phyloP scores from a whole-genome alignment of 306 rosid species.

The Vigna angularis region DNA sequence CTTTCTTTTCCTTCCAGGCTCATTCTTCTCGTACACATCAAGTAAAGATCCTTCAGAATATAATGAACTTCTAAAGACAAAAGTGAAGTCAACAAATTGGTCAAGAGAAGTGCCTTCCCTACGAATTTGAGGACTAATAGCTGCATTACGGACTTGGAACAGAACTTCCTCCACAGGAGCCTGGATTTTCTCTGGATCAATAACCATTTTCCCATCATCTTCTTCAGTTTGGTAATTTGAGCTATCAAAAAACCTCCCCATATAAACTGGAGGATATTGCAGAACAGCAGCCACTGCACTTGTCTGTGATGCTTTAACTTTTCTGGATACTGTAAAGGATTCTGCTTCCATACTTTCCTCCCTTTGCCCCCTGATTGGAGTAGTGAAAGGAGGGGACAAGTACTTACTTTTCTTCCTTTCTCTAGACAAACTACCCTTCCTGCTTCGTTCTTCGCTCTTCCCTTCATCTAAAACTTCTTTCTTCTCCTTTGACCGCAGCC shows the following conservation, averaged over 20 bases:
- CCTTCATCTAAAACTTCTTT: constrained; percentile 40
- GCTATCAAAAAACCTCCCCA: constrained; percentile 36
- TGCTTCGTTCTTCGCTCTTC: constrained; percentile 42
- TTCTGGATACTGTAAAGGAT: constrained; percentile 36
- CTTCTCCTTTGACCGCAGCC: constrained; percentile 43
- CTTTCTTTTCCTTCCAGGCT: constrained; percentile 65
- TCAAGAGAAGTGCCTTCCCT: constrained; percentile 46
- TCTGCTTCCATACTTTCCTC: constrained; percentile 46
- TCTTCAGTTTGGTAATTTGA: constrained; percentile 43
- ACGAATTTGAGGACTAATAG: constrained; percentile 51
- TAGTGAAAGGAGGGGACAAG: constrained; percentile 86
- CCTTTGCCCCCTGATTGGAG: constrained; percentile 44
- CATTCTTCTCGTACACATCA: constrained; percentile 45
- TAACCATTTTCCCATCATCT: constrained; percentile 40
- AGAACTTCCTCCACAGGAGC: constrained; percentile 53
- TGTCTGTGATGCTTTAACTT: constrained; percentile 27
- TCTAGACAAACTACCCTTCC: constrained; percentile 51
- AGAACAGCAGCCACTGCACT: constrained; percentile 36
- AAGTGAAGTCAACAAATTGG: constrained; percentile 52
- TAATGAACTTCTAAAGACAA: constrained; percentile 62
- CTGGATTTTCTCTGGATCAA: constrained; percentile 58
- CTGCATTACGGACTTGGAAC: constrained; percentile 54
- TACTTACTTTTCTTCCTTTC: constrained; percentile 89
- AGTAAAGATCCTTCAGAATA: constrained; percentile 55
- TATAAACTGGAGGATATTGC: constrained; percentile 42